Percentiles rank a stretch among this genome's conserved stretches.
phyloP scores from a whole-genome alignment of 305 asterid genomes.

The Fraxinus baroniana region DNA sequence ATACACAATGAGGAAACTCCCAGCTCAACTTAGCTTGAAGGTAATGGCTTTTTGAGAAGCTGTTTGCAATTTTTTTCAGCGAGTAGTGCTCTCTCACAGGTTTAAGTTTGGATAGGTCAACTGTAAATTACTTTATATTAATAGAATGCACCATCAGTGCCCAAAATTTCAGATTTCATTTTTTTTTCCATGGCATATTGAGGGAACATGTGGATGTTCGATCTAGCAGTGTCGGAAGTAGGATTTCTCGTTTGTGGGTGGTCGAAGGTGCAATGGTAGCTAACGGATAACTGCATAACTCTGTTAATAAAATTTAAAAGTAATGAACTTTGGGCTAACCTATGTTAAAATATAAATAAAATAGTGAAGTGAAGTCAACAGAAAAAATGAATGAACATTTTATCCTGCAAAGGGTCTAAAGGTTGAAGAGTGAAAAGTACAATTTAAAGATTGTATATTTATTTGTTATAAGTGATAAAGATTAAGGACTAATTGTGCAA shows the following conservation, averaged over 20 bases:
- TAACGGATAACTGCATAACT: background rate
- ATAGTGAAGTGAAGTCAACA: too few species aligned
- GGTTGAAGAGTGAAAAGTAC: background rate
- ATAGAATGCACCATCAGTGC: conserved; percentile 13
- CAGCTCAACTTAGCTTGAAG: background rate
- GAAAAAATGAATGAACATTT: too few species aligned
- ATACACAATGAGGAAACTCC: conserved; percentile 26
- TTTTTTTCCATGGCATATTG: background rate
- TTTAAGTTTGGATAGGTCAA: conserved; percentile 6
- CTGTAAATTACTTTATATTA: conserved; percentile 38
- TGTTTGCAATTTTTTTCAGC: conserved; percentile 40
- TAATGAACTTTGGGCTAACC: background rate
- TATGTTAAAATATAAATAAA: background rate
- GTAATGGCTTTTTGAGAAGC: conserved; percentile 26
- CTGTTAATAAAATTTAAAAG: background rate
- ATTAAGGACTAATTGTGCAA: background rate
- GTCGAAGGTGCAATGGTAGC: background rate
- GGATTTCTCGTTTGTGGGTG: background rate
- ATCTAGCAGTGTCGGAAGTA: background rate
- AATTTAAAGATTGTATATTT: background rate
- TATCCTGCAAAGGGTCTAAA: background rate
- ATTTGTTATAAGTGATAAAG: background rate
- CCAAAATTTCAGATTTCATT: background rate
- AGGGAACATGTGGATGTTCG: background rate
- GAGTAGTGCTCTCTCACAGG: conserved; percentile 25